Conservation (phyloP, 257 asterid species). For the Ballota nigra region DNA sequence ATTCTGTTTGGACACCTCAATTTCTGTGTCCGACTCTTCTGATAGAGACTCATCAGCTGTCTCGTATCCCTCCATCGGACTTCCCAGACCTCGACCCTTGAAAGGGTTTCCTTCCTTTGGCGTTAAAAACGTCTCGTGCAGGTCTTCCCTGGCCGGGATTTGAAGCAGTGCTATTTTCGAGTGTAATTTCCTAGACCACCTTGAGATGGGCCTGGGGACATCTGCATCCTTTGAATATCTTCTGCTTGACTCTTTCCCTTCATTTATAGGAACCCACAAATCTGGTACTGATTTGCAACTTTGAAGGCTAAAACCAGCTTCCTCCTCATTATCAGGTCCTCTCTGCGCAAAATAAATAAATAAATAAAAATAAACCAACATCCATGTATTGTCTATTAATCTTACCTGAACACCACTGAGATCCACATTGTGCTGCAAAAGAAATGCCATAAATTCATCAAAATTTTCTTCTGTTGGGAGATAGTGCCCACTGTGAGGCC, state of each 20-base stretch:
- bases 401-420: slow-evolving; percentile 62
- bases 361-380: not conserved
- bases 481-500: slow-evolving; percentile 99
- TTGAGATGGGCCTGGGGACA: slow-evolving; percentile 39
- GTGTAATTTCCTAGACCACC: slow-evolving; percentile 48
- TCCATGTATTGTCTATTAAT: no score
- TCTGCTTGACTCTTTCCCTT: slow-evolving; percentile 6
- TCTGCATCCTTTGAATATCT: slow-evolving; percentile 42
- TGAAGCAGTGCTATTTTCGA: slow-evolving; percentile 54
- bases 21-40: slow-evolving; percentile 44
- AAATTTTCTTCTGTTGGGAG: slow-evolving; percentile 92
- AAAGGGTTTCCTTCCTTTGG: slow-evolving; percentile 27
- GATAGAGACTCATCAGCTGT: slow-evolving; percentile 72
- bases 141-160: slow-evolving; percentile 48
- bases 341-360: slow-evolving; percentile 40
- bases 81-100: slow-evolving; percentile 12
- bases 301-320: slow-evolving; percentile 34
- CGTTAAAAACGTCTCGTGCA: slow-evolving; percentile 41
- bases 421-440: slow-evolving; percentile 56
- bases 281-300: slow-evolving; percentile 52
- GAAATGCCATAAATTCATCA: slow-evolving; percentile 71
- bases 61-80: slow-evolving; percentile 61
- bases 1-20: slow-evolving; percentile 54
- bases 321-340: slow-evolving; percentile 54
- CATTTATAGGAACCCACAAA: slow-evolving; percentile 2